Percentiles rank a stretch among this genome's conserved stretches.
These are phyloP conservation scores for Penicillium cosmopolitanum DNA, from an alignment of 495 filamentous ascomycete genomes.

Conservation along the genomic window DNA sequence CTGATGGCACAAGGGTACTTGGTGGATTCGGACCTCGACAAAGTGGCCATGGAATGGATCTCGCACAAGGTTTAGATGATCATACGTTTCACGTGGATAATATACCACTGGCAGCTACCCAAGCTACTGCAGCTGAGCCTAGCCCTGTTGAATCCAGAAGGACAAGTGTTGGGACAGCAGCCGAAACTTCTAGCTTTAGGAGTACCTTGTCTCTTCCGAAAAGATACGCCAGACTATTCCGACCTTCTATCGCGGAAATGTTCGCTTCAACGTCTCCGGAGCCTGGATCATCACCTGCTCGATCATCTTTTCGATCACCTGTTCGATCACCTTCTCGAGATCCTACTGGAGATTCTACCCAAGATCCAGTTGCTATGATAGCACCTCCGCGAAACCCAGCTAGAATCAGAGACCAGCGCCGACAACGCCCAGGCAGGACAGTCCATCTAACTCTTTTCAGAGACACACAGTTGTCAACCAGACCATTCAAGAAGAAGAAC, in stretches of 20 bases:
- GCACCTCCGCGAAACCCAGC: background rate
- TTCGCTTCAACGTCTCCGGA: background rate
- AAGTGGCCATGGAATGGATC: conserved; percentile 42
- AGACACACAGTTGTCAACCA: conserved; percentile 1
- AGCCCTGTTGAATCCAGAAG: background rate
- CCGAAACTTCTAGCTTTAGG: background rate
- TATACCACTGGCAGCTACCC: conserved; percentile 9
- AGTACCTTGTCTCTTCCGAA: background rate
- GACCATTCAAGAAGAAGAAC: conserved; percentile 2
- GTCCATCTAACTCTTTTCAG: background rate
- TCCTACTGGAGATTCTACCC: background rate
- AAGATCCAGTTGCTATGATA: background rate
- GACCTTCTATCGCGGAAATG: background rate
- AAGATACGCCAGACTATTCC: background rate
- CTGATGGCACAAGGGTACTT: conserved; percentile 42
- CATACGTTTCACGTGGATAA: conserved; percentile 41
- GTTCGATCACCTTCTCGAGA: background rate
- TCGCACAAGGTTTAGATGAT: conserved; percentile 31
- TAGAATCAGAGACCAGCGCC: background rate
- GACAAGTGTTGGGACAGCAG: background rate
- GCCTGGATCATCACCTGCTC: background rate
- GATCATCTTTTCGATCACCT: background rate
- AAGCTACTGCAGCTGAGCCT: conserved; percentile 14
- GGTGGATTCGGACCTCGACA: conserved; percentile 43
- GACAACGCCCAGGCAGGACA: background rate